Percentiles rank a stretch among this genome's conserved stretches.
These are phyloP conservation scores for Hemileccinum impolitum DNA, from an alignment of 768 basidiomycete genomes.

Conservation along the genomic window DNA sequence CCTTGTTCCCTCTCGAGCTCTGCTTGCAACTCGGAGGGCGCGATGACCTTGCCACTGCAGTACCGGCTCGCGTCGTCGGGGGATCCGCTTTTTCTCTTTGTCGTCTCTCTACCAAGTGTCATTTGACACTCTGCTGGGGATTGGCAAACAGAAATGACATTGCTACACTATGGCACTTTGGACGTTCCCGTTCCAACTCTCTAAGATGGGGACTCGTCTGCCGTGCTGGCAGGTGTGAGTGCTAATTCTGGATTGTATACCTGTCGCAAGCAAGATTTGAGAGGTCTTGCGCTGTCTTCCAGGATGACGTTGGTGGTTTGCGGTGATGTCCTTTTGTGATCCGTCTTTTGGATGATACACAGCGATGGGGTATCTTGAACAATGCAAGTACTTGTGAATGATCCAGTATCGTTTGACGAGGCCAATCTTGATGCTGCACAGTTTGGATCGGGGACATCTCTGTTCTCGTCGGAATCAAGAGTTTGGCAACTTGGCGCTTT, in stretches of 20 bases:
- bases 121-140: neutral
- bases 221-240: neutral
- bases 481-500: neutral
- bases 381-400: neutral
- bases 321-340: constrained; percentile 5
- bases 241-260: neutral
- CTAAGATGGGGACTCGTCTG: no score
- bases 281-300: constrained; percentile 1
- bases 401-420: neutral
- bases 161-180: no score
- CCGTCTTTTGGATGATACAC: constrained; percentile 3
- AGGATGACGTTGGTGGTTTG: neutral
- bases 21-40: constrained; percentile 9
- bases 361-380: neutral
- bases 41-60: constrained; percentile 11
- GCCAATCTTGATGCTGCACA: neutral
- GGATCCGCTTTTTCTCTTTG: constrained; percentile 8
- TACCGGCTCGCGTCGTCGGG: constrained; percentile 6
- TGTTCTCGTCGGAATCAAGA: no score
- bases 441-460: neutral
- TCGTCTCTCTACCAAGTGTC: neutral
- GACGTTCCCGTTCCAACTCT: no score
- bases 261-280: constrained; percentile 13
- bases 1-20: constrained; percentile 13
- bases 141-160: constrained; percentile 5